These are phyloP conservation scores for Sporothrix humicola DNA, from an alignment of 2,329 filamentous ascomycete genomes.

Conservation along the genomic window DNA sequence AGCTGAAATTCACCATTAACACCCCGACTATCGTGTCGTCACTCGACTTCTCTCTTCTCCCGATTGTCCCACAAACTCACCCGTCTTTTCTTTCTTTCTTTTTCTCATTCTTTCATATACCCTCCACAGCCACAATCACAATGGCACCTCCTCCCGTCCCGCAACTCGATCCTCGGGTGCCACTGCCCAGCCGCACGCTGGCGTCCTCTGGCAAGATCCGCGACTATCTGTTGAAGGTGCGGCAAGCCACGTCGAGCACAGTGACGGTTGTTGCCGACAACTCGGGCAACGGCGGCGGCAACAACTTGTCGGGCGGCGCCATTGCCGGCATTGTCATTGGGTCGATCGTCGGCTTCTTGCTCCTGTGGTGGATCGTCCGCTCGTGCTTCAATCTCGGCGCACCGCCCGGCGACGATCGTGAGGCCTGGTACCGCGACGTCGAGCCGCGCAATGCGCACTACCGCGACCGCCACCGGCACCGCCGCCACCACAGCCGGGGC, in stretches of 20 bases:
- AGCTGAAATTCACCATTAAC: neutral
- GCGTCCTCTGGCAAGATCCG: neutral
- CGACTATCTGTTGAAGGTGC: conserved; percentile 21
- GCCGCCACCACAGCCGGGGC: neutral
- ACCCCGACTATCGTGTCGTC: neutral
- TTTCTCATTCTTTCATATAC: neutral
- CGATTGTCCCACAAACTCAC: neutral
- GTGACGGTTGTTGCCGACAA: conserved; percentile 43
- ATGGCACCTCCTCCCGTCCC: conserved; percentile 26
- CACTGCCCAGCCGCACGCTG: conserved; percentile 12
- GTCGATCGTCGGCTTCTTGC: conserved; percentile 53
- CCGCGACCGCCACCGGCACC: conserved; percentile 2
- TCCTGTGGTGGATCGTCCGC: conserved; percentile 55
- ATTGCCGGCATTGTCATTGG: conserved; percentile 60
- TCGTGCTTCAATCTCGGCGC: conserved; percentile 53
- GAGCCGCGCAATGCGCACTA: conserved; percentile 12
- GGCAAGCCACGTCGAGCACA: conserved; percentile 39
- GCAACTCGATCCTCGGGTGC: neutral
- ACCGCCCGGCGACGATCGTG: conserved; percentile 40
- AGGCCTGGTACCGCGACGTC: conserved; percentile 32
- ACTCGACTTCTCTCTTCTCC: neutral
- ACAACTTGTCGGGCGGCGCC: conserved; percentile 52
- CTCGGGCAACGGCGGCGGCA: conserved; percentile 36
- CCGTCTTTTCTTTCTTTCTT: neutral
- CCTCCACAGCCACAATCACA: neutral